These are phyloP conservation scores for Pseudogymnoascus destructans DNA, from an alignment of 2,329 filamentous ascomycete genomes.

Conservation along the genomic window DNA sequence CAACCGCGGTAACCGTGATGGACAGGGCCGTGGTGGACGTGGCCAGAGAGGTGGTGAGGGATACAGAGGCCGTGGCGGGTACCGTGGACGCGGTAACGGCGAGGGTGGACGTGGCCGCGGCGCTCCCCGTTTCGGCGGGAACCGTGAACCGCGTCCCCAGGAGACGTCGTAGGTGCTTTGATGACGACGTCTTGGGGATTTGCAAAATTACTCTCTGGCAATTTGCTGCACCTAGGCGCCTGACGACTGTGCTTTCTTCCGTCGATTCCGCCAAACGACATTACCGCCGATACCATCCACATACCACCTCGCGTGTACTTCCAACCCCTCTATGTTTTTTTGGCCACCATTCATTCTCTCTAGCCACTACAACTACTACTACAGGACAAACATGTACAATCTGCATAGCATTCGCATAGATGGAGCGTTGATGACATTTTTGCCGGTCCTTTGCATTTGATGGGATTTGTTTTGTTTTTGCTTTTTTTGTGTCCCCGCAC, in stretches of 20 bases:
- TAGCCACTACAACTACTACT: not conserved
- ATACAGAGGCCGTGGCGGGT: slow-evolving; percentile 36
- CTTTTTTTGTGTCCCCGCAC: not conserved
- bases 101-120: slow-evolving; percentile 36
- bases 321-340: not conserved
- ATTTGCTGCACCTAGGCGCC: not conserved
- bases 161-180: slow-evolving; percentile 18
- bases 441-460: slow-evolving; percentile 14
- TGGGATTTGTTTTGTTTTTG: not conserved
- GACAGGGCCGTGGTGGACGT: slow-evolving; percentile 40
- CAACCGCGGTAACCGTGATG: slow-evolving; percentile 45
- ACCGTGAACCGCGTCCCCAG: slow-evolving; percentile 19
- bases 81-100: slow-evolving; percentile 34
- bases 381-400: not conserved
- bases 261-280: not conserved
- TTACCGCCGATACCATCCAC: not conserved
- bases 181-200: not conserved
- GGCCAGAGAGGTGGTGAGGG: slow-evolving; percentile 38
- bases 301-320: not conserved
- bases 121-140: slow-evolving; percentile 25
- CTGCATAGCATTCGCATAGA: slow-evolving; percentile 4
- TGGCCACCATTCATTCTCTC: not conserved
- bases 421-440: slow-evolving; percentile 17
- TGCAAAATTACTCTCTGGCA: not conserved
- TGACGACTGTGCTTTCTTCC: not conserved